These are phyloP conservation scores for Haematococcus lacustris DNA, from an alignment of 139 green algal genomes.

Conservation along the genomic window DNA sequence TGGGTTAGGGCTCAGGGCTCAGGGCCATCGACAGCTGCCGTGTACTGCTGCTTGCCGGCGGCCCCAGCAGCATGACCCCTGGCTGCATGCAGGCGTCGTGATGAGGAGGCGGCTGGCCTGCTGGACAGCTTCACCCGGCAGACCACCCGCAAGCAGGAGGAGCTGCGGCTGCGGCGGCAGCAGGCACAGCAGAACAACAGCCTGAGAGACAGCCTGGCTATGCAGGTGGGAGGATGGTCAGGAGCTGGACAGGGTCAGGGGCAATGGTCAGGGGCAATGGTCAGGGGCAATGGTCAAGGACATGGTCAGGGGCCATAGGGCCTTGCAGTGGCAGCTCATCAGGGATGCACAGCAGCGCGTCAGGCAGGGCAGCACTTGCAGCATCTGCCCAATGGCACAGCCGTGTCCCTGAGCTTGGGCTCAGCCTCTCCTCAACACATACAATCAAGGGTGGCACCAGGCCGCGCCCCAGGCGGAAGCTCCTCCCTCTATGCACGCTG, in stretches of 20 bases:
- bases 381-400: not conserved
- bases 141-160: slow-evolving; percentile 25
- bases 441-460: not conserved
- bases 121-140: slow-evolving; percentile 22
- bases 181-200: slow-evolving; percentile 23
- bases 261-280: too few relatives aligned
- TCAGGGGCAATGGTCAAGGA: too few relatives aligned
- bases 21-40: not conserved
- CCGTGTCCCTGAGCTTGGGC: not conserved
- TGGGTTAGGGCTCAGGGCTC: not conserved
- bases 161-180: slow-evolving; percentile 33
- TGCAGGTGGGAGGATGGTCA: slow-evolving; percentile 15
- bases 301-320: not conserved
- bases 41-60: not conserved
- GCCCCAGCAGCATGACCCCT: not conserved
- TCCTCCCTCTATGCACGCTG: not conserved
- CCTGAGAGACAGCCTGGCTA: slow-evolving; percentile 15
- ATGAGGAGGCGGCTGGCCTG: slow-evolving; percentile 20
- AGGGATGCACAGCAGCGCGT: not conserved
- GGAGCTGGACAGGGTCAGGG: too few relatives aligned
- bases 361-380: not conserved
- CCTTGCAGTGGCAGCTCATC: not conserved
- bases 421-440: not conserved
- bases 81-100: slow-evolving; percentile 14
- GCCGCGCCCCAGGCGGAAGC: not conserved